A percentile compares a stretch with the other conserved stretches of the same genome.
phyloP scores from a whole-genome alignment of 495 filamentous ascomycete species.

The Alectoria sarmentosa region DNA sequence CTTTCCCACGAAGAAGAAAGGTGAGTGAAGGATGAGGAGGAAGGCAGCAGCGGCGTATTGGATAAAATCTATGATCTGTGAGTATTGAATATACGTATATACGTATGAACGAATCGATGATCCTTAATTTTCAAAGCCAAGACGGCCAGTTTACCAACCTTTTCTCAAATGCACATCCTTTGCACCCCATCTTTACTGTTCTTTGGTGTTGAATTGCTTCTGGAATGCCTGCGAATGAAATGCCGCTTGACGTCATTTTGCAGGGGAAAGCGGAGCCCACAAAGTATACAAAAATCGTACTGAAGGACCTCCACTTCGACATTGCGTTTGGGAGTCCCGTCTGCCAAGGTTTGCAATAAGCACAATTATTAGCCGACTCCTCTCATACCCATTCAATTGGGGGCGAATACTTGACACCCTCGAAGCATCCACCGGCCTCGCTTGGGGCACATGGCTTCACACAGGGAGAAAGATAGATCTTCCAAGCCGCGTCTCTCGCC shows the following conservation, averaged over 20 bases:
- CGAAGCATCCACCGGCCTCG: too few relatives aligned
- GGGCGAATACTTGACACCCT: background rate
- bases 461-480: background rate
- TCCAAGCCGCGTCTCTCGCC: background rate
- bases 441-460: background rate
- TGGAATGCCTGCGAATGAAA: background rate
- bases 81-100: background rate
- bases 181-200: too few relatives aligned
- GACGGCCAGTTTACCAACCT: background rate
- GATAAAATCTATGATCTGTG: background rate
- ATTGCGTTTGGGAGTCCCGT: background rate
- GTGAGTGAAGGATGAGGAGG: background rate
- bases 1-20: background rate
- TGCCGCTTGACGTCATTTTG: constrained; percentile 10
- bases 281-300: background rate
- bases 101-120: background rate
- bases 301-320: background rate
- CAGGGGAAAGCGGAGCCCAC: background rate
- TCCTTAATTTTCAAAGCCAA: background rate
- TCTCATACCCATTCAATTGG: background rate
- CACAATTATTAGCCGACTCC: background rate
- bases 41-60: background rate
- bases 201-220: background rate
- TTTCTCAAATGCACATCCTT: too few relatives aligned
- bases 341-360: too few relatives aligned